Evolutionary conservation across 2,329 filamentous ascomycete species (phyloP).

Genomic region (Chaetomium sp.): DNA sequence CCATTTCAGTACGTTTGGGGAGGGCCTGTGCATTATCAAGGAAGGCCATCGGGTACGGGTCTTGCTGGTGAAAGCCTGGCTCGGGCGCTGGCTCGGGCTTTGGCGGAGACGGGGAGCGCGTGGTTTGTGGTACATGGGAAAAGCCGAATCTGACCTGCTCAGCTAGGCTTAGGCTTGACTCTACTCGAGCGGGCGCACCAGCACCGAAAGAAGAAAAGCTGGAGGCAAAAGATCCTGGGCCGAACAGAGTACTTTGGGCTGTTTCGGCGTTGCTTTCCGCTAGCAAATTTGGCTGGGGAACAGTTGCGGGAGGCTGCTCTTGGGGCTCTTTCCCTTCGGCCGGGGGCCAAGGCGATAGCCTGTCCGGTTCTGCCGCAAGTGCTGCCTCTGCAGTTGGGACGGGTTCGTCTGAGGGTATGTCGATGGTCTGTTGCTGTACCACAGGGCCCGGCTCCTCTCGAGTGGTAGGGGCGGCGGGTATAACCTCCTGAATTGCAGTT

Average conservation of each 20-base stretch:
- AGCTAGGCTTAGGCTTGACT: constrained; percentile 29
- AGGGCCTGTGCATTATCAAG: constrained; percentile 25
- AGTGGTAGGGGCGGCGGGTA: neutral
- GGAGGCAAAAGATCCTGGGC: constrained; percentile 17
- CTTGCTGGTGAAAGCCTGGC: constrained; percentile 12
- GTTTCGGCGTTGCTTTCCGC: neutral
- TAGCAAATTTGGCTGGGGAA: neutral
- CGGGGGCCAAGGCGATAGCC: neutral
- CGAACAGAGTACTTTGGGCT: constrained; percentile 24
- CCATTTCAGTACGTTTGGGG: constrained; percentile 28
- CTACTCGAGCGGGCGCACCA: constrained; percentile 17
- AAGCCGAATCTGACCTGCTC: constrained; percentile 40
- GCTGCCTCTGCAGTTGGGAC: neutral
- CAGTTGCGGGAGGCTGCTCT: neutral
- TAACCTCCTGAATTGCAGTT: neutral
- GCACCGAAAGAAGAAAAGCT: constrained; percentile 34
- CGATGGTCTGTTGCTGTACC: neutral
- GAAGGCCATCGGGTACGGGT: constrained; percentile 31
- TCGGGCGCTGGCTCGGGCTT: constrained; percentile 5
- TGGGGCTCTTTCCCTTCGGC: neutral
- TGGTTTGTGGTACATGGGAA: constrained; percentile 33
- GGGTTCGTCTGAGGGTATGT: neutral
- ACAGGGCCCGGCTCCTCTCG: neutral
- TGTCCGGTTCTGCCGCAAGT: neutral
- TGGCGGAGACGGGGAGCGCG: constrained; percentile 12